Evolutionary conservation across 495 filamentous ascomycete genomes (phyloP).

Genomic region (Aspergillus panamensis): DNA sequence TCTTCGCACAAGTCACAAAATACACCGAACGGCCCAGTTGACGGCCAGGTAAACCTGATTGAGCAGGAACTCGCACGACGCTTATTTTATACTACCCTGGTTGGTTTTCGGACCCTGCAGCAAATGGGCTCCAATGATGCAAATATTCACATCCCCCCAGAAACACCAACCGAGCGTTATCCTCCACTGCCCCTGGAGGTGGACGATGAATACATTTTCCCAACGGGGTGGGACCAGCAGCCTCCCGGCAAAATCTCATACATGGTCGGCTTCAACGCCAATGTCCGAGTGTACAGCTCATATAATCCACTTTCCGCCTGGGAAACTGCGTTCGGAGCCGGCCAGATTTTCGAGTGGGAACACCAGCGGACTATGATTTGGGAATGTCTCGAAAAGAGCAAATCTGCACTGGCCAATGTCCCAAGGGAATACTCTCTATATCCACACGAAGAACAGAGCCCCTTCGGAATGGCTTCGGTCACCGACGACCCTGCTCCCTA

Average conservation of each 20-base stretch:
- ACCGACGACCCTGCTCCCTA: conserved; percentile 28
- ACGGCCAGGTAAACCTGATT: conserved; percentile 57
- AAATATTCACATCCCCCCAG: conserved; percentile 63
- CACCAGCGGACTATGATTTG: conserved; percentile 63
- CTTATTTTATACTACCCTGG: conserved; percentile 73
- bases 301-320: conserved; percentile 65
- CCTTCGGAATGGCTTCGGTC: conserved; percentile 18
- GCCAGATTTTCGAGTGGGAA: conserved; percentile 66
- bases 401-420: conserved; percentile 55
- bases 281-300: conserved; percentile 65
- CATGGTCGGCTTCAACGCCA: conserved; percentile 73
- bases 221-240: conserved; percentile 59
- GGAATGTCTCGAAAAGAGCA: conserved; percentile 57
- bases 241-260: conserved; percentile 58
- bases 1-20: conserved; percentile 28
- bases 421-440: conserved; percentile 58
- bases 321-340: conserved; percentile 70
- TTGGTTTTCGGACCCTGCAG: conserved; percentile 58
- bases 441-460: conserved; percentile 12
- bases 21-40: conserved; percentile 14
- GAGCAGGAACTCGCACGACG: conserved; percentile 74
- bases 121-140: conserved; percentile 65
- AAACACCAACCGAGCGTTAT: conserved; percentile 68
- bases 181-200: conserved; percentile 76
- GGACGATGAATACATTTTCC: conserved; percentile 72